Percentiles rank a stretch among this genome's conserved stretches.
Evolutionary conservation across 108 stramenopile genomes (phyloP).

Genomic region (Nannochloropsis oceanica): DNA sequence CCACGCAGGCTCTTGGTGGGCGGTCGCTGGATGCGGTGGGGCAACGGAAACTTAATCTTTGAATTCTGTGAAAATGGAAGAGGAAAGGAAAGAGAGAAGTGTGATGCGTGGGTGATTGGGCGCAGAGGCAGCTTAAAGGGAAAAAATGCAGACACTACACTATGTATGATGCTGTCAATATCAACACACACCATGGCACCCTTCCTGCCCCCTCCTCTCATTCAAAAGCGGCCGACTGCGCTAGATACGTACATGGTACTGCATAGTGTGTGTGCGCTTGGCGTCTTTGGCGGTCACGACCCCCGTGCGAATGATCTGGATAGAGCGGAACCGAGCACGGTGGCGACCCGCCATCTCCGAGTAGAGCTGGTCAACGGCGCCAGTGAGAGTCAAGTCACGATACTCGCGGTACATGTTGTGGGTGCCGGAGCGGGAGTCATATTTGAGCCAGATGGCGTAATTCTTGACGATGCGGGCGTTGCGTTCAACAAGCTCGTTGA

Average conservation of each 20-base stretch:
- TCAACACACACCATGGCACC: neutral
- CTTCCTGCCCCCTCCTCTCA: neutral
- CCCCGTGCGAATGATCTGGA: constrained; percentile 96
- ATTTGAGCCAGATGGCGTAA: constrained; percentile 98
- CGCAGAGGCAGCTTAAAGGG: neutral
- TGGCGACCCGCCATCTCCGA: constrained; percentile 99
- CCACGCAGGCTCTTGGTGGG: constrained; percentile 39
- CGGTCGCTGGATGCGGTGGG: constrained; percentile 80
- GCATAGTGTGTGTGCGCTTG: constrained; percentile 64
- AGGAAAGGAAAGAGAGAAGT: neutral
- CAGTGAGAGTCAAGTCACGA: constrained; percentile 83
- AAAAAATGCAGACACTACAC: neutral
- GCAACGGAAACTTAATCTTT: constrained; percentile 90
- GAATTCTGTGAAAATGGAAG: constrained; percentile 27
- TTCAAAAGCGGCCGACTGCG: neutral
- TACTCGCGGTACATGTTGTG: constrained; percentile 99
- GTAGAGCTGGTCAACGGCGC: constrained; percentile 94
- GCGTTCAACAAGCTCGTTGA: constrained; percentile 83
- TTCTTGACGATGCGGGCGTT: constrained; percentile 91
- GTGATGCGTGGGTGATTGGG: neutral
- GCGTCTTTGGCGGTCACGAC: constrained; percentile 70
- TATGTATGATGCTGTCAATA: neutral
- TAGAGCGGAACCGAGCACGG: constrained; percentile 90
- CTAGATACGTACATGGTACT: constrained; percentile 45
- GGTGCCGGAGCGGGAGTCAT: constrained; percentile 94